phyloP scores from a whole-genome alignment of 1,284 basidiomycete genomes.

The Golubevia pallescens region DNA sequence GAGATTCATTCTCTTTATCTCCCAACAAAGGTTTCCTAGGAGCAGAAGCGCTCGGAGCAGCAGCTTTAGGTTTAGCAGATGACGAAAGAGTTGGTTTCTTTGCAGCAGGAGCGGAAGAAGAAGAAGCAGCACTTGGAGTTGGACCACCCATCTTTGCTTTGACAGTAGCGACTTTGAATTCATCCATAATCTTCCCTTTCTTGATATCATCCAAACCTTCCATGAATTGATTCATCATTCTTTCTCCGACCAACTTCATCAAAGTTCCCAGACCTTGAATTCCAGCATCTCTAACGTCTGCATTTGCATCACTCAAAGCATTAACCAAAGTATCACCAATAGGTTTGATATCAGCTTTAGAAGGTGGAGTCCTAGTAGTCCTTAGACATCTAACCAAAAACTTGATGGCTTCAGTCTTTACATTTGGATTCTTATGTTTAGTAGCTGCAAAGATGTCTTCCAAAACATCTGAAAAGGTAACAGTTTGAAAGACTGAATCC shows the following conservation, averaged over 20 bases:
- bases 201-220: constrained; percentile 86
- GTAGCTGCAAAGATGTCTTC: constrained; percentile 81
- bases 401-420: constrained; percentile 90
- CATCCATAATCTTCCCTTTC: constrained; percentile 92
- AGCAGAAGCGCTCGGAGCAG: background rate
- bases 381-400: constrained; percentile 83
- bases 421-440: constrained; percentile 93
- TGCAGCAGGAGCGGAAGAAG: constrained; percentile 65
- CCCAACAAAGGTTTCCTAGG: background rate
- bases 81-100: constrained; percentile 50
- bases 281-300: constrained; percentile 87
- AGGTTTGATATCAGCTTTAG: constrained; percentile 79
- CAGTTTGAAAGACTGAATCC: constrained; percentile 86
- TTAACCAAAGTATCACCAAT: constrained; percentile 79
- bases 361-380: constrained; percentile 72
- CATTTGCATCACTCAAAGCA: constrained; percentile 85
- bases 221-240: constrained; percentile 85
- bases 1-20: constrained; percentile 1
- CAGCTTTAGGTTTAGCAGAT: constrained; percentile 1
- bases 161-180: constrained; percentile 81
- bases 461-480: constrained; percentile 80
- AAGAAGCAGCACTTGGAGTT: constrained; percentile 66
- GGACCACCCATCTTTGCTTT: constrained; percentile 76
- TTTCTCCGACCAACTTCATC: constrained; percentile 97
- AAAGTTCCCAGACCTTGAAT: constrained; percentile 85